phyloP scores from a whole-genome alignment of 2,329 filamentous ascomycete species.

The Fusarium abutilonis region DNA sequence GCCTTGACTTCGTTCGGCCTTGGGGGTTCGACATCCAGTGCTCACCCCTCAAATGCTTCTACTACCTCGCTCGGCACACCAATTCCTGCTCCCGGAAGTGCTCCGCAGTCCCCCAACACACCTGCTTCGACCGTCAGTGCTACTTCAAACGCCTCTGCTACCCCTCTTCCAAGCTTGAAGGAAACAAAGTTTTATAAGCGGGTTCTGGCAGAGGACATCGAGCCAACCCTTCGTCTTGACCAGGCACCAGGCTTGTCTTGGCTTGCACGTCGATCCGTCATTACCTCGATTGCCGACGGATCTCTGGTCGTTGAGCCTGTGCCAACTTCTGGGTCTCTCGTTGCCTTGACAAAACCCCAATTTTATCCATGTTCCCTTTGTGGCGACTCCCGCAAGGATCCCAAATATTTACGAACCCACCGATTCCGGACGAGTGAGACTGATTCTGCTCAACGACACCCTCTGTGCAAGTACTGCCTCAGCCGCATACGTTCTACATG shows the following conservation, averaged over 20 bases:
- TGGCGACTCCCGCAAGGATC: slow-evolving; percentile 80
- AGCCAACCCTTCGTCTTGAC: slow-evolving; percentile 91
- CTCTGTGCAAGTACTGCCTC: slow-evolving; percentile 89
- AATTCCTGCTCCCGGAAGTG: slow-evolving; percentile 60
- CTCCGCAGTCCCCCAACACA: slow-evolving; percentile 68
- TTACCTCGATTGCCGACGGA: slow-evolving; percentile 85
- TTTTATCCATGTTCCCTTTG: slow-evolving; percentile 83
- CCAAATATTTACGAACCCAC: slow-evolving; percentile 79
- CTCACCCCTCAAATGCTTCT: slow-evolving; percentile 66
- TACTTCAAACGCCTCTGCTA: slow-evolving; percentile 50
- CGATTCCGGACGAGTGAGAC: slow-evolving; percentile 89
- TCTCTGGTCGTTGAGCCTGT: slow-evolving; percentile 90
- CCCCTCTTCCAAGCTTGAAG: slow-evolving; percentile 72
- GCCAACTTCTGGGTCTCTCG: slow-evolving; percentile 65
- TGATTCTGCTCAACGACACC: slow-evolving; percentile 87
- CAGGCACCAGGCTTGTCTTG: slow-evolving; percentile 90
- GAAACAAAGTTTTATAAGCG: slow-evolving; percentile 96
- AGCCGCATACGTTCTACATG: slow-evolving; percentile 85
- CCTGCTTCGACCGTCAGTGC: slow-evolving; percentile 63
- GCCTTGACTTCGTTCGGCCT: slow-evolving; percentile 56
- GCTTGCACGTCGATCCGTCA: slow-evolving; percentile 86
- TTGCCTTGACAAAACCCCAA: slow-evolving; percentile 61
- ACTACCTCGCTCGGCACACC: slow-evolving; percentile 65
- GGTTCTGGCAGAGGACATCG: slow-evolving; percentile 87
- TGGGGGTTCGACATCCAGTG: slow-evolving; percentile 58